Conservation (phyloP, 1,139 yeast genomes). For the Suhomyces bokatorum region DNA sequence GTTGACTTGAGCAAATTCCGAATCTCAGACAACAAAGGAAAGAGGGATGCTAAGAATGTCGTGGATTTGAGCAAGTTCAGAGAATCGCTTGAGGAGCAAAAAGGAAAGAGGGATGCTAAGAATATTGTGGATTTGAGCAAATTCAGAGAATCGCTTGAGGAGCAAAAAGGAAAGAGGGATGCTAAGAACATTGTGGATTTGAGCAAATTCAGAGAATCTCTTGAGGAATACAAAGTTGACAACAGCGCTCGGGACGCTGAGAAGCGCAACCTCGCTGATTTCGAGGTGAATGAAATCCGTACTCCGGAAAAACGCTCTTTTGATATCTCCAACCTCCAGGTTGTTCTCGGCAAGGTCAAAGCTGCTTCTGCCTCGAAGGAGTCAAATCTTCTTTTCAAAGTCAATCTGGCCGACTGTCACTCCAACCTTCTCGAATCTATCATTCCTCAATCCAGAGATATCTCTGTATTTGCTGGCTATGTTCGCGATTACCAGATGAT, state of each 20-base stretch:
- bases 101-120: constrained; percentile 15
- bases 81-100: background rate
- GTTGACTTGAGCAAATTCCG: background rate
- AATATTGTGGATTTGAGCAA: constrained; percentile 15
- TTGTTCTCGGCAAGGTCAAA: background rate
- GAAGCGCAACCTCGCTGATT: background rate
- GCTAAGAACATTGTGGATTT: constrained; percentile 19
- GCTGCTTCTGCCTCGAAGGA: background rate
- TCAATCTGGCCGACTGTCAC: constrained; percentile 13
- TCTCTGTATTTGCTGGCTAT: constrained; percentile 57
- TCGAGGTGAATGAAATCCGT: background rate
- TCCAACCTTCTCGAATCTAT: constrained; percentile 31
- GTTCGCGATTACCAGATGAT: constrained; percentile 53
- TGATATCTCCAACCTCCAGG: constrained; percentile 1
- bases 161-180: constrained; percentile 6
- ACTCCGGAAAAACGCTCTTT: background rate
- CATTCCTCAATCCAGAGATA: constrained; percentile 43
- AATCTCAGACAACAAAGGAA: constrained; percentile 6
- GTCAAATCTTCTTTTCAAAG: constrained; percentile 14
- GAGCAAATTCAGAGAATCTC: background rate
- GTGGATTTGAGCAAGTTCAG: constrained; percentile 9
- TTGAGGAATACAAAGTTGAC: no score
- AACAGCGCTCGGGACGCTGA: background rate
- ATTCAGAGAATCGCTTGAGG: background rate
- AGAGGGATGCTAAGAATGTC: constrained; percentile 26